Base-by-base conservation (phyloP, 345 rosid genomes). In the Rubroshorea leprosula region DNA sequence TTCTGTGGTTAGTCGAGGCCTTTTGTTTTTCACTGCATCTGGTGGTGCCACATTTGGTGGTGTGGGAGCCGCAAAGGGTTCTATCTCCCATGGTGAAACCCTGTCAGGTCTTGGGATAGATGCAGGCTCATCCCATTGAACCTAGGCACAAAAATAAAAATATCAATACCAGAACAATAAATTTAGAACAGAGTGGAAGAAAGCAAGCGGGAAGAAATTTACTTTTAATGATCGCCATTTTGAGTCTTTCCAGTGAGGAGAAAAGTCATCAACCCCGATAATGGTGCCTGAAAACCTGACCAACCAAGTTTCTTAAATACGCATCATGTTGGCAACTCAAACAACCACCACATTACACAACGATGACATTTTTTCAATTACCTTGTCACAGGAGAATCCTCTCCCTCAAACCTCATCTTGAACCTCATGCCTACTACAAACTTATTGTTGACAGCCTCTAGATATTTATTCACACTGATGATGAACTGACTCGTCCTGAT, bases 171-270 rank as follows among this genome's bases (percentile, higher is more conserved):
- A 47, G 15, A 45, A 8, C 51, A 48, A 38, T 44, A 41, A n/a
- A 60, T 23, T 27, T 20, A 19, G 44, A 59, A 11, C 17, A 51
- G 55, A 51, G 12, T 25, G 4, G 10, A 14, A 8, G 43, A 19
- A 76, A 65, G 47, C 61, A 49, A 31, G 27, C n/a, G n/a, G n/a
- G n/a, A n/a, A n/a, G n/a, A n/a, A n/a, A n/a, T n/a, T n/a, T n/a
- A n/a, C n/a, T n/a, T 78, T 74, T 63, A 92, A 60, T 18, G 87
- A 80, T 46, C 97, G 85, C 98, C 98, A 89, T 68, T 64, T 76
- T 43, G 97, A 89, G 52, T 78, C 89, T 46, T 76, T 54, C 97
- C 97, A 89, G 60, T 81, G 81, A 55, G 79, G 74, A 67, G 94
- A 86, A 66, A 83, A 64, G 69, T 89, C 87, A 60, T 82, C 94